Evolutionary conservation across 169 alveolate genomes (phyloP), one percentile per base, ranked within the genome.

Genomic region (Plasmodium coatneyi): DNA sequence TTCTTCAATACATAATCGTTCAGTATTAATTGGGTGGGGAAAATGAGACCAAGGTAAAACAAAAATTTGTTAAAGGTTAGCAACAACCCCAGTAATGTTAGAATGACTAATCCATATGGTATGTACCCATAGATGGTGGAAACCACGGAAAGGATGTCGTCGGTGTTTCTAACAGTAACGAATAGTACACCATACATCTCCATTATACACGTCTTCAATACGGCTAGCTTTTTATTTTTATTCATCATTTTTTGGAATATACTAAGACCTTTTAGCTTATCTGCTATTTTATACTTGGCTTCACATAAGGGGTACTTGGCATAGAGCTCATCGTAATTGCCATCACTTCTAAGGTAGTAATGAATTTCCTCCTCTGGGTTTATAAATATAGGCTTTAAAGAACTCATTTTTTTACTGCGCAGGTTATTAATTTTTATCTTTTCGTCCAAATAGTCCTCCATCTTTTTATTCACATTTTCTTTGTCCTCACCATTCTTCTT

Each of bases 1-100:
- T 87, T 84, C 79, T 94, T 94, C 32, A 94, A 83, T 76, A 94
- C 76, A 22, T 90, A 76, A 71, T 94, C 96, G 41, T 71, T 83
- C n/a, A 83, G 16, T 36, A 14, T 19, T 0, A 71, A 28, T 12
- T 83, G 83, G 19, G 83, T 83, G 16, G 92, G 82, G 32, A 83
- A 25, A 66, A 83, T 70, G 71, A 83, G 5, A 70, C 19, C 6
- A 5, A 83, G 3, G 76, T 54, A 83, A 34, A 83, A 49, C 49
- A 83, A 71, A 43, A 7, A 4, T 25, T 83, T 83, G 76, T 83
- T 71, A 71, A 39, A 83, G 1, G 92, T 83, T 34, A 60, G 28
- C 10, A 82, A 4, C 16, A 82, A 34, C 5, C 81, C 71, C 9
- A 82, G 16, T 7, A 82, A 7, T 60, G 6, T 30, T 28, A 60